Conservation (phyloP, 106 monocot genomes). For the Dendrobium officinale region DNA sequence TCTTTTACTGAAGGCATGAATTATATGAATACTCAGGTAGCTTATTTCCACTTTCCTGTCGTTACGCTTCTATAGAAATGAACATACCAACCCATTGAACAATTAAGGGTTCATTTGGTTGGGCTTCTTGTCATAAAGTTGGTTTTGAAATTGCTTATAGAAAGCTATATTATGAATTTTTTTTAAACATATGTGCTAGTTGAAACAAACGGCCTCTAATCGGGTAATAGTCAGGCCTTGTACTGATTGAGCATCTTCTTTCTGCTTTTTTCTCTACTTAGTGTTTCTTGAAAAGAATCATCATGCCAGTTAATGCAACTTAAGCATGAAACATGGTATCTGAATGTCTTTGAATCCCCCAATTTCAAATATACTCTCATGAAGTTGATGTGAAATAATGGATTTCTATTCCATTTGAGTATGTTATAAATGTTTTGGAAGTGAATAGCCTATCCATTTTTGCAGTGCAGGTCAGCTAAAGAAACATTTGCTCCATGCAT, state of each 20-base stretch:
- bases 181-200: background rate
- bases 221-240: background rate
- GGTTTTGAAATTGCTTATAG: background rate
- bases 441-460: background rate
- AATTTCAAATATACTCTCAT: background rate
- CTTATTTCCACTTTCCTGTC: background rate
- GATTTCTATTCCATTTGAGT: background rate
- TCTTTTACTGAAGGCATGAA: constrained; percentile 33
- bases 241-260: background rate
- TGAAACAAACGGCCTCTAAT: background rate
- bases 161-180: background rate
- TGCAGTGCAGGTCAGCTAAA: background rate
- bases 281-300: background rate
- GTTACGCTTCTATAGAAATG: background rate
- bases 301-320: background rate
- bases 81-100: background rate
- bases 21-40: constrained; percentile 44
- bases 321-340: background rate
- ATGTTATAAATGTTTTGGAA: background rate
- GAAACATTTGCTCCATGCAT: background rate
- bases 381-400: background rate
- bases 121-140: background rate
- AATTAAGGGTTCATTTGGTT: background rate
- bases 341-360: background rate
- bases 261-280: background rate